Evolutionary conservation across 768 basidiomycete genomes (phyloP), one percentile per base, ranked within the genome.

Genomic region (Sarcomyxa edulis): DNA sequence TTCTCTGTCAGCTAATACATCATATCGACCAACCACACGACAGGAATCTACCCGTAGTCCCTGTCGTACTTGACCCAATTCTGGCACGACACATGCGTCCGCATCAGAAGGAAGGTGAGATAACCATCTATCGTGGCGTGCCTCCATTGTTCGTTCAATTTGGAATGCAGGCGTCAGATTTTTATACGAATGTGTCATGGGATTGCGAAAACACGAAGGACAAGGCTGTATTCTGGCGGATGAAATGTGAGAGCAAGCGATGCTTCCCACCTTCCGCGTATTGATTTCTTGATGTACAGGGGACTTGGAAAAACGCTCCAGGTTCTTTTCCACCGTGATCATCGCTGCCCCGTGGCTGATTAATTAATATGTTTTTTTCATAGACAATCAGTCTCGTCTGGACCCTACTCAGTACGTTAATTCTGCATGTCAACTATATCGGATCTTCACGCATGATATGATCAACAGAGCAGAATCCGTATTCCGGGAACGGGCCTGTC

Each of bases 251-350:
- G 56, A 12, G 24, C 15, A 18, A 11, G 12, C 16, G 11, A 25
- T 38, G 14, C 4, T 36, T 32, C 33, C 15, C 33, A 15, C 44
- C 27, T 25, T 37, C 31, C 9, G 42, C 7, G 21, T 19, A 29
- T 16, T 19, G 11, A 9, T 7, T 24, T 9, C 20, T 27, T 20
- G 7, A 12, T 34, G 23, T 43, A 24, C 14, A 68, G 94, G 94
- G 95, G 95, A 35, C 76, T 99, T 35, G 96, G 96, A n/a, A 99
- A 99, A 66, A 96, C 93, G 1, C 61, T 92, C 6, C 88, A 90
- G 68, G 85, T 75, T 35, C 26, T 20, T 20, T 9, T 24, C 8
- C 6, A 32, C n/a, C n/a, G n/a, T 37, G 16, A 4, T 43, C 15
- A n/a, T 12, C 7, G 9, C 27, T 28, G 6, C 7, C 21, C 21